Evolutionary conservation across 495 filamentous ascomycete genomes (phyloP).

Genomic region (Parmelia sp.): DNA sequence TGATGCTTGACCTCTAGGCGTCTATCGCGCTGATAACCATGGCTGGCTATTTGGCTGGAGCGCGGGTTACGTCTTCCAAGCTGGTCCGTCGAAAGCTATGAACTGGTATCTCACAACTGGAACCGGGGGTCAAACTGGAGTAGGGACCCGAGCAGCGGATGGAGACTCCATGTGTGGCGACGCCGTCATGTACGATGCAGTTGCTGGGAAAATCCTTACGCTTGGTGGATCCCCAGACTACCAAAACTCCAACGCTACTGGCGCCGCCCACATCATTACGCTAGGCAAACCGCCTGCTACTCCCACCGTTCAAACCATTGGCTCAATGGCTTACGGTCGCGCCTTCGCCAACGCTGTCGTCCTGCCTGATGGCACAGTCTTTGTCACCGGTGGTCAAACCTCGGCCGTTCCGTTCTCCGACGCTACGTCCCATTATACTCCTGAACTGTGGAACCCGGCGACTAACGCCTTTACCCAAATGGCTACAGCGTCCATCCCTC

Average conservation of each 20-base stretch:
- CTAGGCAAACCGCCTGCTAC: constrained; percentile 28
- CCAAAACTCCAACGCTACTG: constrained; percentile 30
- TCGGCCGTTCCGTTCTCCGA: constrained; percentile 41
- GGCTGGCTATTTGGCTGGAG: constrained; percentile 56
- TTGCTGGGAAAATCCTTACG: constrained; percentile 42
- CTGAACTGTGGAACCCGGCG: constrained; percentile 41
- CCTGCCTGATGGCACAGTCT: constrained; percentile 43
- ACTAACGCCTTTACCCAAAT: constrained; percentile 36
- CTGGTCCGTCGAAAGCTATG: constrained; percentile 48
- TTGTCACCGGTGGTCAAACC: constrained; percentile 44
- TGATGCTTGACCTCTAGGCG: not conserved
- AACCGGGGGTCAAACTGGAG: constrained; percentile 32
- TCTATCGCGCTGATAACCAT: constrained; percentile 49
- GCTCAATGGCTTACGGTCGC: constrained; percentile 36
- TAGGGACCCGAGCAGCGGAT: constrained; percentile 37
- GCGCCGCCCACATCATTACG: constrained; percentile 39
- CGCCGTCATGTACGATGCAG: constrained; percentile 52
- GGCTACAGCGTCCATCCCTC: constrained; percentile 34
- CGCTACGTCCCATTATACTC: constrained; percentile 30
- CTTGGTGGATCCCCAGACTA: constrained; percentile 43
- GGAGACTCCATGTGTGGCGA: constrained; percentile 48
- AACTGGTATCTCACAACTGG: constrained; percentile 49
- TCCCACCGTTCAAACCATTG: constrained; percentile 29
- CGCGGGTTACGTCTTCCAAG: constrained; percentile 48
- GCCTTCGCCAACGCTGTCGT: constrained; percentile 41